phyloP scores from a whole-genome alignment of 179 eudicot species.

The Silene noctiflora region DNA sequence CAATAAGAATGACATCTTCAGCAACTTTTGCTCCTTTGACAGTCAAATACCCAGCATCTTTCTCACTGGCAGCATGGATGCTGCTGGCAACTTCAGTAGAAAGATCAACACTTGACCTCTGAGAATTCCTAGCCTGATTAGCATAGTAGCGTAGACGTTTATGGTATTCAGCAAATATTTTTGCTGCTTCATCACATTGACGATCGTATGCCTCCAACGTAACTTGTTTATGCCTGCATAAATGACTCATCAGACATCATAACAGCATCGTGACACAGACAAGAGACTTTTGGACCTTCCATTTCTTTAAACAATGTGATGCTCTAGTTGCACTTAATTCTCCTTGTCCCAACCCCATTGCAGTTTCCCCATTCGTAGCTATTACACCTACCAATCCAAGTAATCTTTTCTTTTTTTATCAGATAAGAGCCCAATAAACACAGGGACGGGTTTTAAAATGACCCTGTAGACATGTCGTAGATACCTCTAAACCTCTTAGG shows the following conservation, averaged over 20 bases:
- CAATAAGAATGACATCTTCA: slow-evolving; percentile 87
- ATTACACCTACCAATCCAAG: background rate
- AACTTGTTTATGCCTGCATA: slow-evolving; percentile 88
- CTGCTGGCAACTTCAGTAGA: slow-evolving; percentile 54
- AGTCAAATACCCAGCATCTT: slow-evolving; percentile 73
- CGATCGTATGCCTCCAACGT: slow-evolving; percentile 86
- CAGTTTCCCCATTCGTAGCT: background rate
- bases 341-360: background rate
- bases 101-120: slow-evolving; percentile 52
- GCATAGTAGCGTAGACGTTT: slow-evolving; percentile 72
- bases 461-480: background rate
- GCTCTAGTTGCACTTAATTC: background rate
- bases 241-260: slow-evolving; percentile 14
- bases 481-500: background rate
- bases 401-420: background rate
- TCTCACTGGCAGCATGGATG: slow-evolving; percentile 50
- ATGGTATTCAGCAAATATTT: slow-evolving; percentile 90
- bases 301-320: background rate
- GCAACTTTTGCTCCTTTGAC: slow-evolving; percentile 72
- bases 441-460: background rate
- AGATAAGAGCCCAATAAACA: background rate
- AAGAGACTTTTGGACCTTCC: background rate
- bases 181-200: slow-evolving; percentile 92
- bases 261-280: background rate
- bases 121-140: slow-evolving; percentile 74